Conservation (phyloP, 2,329 filamentous ascomycete genomes). For the Elsinoe fawcettii region DNA sequence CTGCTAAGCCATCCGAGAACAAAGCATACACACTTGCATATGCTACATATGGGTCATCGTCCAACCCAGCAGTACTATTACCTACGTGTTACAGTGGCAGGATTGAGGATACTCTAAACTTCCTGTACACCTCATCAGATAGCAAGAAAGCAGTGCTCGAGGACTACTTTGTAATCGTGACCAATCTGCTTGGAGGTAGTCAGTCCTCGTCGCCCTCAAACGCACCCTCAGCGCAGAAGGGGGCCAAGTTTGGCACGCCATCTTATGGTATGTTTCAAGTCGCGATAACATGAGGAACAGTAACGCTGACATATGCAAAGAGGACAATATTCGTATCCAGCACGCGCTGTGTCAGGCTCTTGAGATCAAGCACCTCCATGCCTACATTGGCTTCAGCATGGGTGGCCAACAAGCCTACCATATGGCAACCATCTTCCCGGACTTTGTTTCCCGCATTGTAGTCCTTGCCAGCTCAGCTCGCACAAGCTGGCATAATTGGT, state of each 20-base stretch:
- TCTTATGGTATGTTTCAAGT: constrained; percentile 41
- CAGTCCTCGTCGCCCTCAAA: constrained; percentile 50
- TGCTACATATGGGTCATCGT: constrained; percentile 62
- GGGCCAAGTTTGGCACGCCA: constrained; percentile 36
- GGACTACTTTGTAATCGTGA: constrained; percentile 44
- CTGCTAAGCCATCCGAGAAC: not conserved
- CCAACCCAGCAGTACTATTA: constrained; percentile 49
- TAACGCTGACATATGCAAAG: constrained; percentile 24
- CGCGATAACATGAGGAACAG: not conserved
- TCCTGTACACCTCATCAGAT: constrained; percentile 35
- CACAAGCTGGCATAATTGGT: constrained; percentile 47
- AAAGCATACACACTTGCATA: constrained; percentile 55
- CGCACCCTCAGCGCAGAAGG: constrained; percentile 22
- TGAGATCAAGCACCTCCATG: constrained; percentile 37
- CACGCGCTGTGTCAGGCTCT: constrained; percentile 38
- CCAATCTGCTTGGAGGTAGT: constrained; percentile 47
- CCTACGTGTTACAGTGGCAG: constrained; percentile 50
- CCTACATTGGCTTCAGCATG: constrained; percentile 51
- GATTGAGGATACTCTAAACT: constrained; percentile 44
- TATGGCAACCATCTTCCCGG: constrained; percentile 43
- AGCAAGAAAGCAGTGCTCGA: constrained; percentile 34
- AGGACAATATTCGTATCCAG: constrained; percentile 48
- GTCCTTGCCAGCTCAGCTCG: constrained; percentile 45
- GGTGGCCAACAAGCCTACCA: constrained; percentile 49
- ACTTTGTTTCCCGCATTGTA: constrained; percentile 41